Base-by-base conservation (phyloP, 495 filamentous ascomycete species). In the Rostrohypoxylon terebratum region DNA sequence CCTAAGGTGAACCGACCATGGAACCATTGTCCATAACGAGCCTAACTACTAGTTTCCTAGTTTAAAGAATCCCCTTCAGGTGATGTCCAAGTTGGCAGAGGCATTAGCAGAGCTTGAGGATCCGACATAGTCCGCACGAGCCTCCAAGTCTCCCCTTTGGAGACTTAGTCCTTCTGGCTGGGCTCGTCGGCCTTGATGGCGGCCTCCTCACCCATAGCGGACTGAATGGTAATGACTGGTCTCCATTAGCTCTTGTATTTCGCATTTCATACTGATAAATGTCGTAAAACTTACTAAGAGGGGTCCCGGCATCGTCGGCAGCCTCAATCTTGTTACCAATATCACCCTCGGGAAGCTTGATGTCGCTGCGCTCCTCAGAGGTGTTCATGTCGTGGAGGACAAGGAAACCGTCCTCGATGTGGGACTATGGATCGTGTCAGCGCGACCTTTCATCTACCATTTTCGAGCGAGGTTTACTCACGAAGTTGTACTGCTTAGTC, bases 181-280 rank as follows among this genome's bases (percentile, higher is more conserved):
- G 62, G 48, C 84, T 98, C 95, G 89, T 99, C 97, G 84, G 90
- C 91, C 80, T 97, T 94, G 78, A 97, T 92, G 74, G 90, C 92
- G 72, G 88, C 87, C 88, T 98, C 93, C 83, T 98, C 94, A 75
- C 92, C 91, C 96, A 99, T 99, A 80, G 96, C 90, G 69, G 92
- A 91, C 79, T 95, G 91, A 82, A 99, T 87, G 74, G 93, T 92
- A 77, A 98, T 88, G 80, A 93, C 94, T 97, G 72, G 7, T 48
- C 34, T 18, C n/a, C 42, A 74, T 82, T 61, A 81, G 73, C 16
- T 20, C 21, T 40, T 3, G 16, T 4, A 53, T 11, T 16, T 54
- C 14, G 7, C 9, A 25, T 21, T 25, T 20, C 25, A 31, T 45
- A 59, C n/a, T n/a, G 21, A 8, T 42, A 14, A 42, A 31, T n/a